A percentile compares a stretch with the other conserved stretches of the same genome.
phyloP scores from a whole-genome alignment of 2,329 filamentous ascomycete genomes.

The Coniella lustricola region DNA sequence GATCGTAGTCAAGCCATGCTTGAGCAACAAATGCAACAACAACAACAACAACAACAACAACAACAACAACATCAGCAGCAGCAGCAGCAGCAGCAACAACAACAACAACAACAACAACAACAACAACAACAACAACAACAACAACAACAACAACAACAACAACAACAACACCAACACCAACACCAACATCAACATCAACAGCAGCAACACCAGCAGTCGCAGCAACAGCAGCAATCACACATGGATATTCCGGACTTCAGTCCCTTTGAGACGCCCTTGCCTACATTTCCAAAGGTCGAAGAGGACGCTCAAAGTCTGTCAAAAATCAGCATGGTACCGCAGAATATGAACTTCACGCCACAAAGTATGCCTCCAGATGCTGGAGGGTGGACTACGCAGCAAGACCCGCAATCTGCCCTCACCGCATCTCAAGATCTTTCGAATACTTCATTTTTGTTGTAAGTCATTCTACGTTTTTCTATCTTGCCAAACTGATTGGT shows the following conservation, averaged over 20 bases:
- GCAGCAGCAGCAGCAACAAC: constrained; percentile 12
- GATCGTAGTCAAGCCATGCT: constrained; percentile 12
- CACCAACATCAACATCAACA: constrained; percentile 26
- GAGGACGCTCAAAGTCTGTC: constrained; percentile 16
- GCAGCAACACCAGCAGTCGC: constrained; percentile 12
- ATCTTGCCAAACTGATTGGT: not conserved
- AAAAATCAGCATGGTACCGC: constrained; percentile 15
- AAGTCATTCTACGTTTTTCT: not conserved
- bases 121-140: constrained; percentile 19
- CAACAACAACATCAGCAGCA: constrained; percentile 23
- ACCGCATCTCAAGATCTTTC: constrained; percentile 14
- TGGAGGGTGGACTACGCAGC: constrained; percentile 12
- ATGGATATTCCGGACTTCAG: constrained; percentile 16
- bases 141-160: constrained; percentile 19
- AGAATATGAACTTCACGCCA: constrained; percentile 13
- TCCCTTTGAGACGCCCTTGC: constrained; percentile 15
- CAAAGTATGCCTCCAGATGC: constrained; percentile 14
- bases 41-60: constrained; percentile 20
- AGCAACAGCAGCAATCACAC: constrained; percentile 12
- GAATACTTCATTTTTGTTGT: constrained; percentile 17
- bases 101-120: constrained; percentile 9
- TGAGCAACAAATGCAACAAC: constrained; percentile 18
- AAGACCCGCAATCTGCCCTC: constrained; percentile 15
- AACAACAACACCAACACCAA: too few species aligned
- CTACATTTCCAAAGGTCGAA: constrained; percentile 16